Conservation (phyloP, 495 filamentous ascomycete species). For the Aspergillus nanangensis region DNA sequence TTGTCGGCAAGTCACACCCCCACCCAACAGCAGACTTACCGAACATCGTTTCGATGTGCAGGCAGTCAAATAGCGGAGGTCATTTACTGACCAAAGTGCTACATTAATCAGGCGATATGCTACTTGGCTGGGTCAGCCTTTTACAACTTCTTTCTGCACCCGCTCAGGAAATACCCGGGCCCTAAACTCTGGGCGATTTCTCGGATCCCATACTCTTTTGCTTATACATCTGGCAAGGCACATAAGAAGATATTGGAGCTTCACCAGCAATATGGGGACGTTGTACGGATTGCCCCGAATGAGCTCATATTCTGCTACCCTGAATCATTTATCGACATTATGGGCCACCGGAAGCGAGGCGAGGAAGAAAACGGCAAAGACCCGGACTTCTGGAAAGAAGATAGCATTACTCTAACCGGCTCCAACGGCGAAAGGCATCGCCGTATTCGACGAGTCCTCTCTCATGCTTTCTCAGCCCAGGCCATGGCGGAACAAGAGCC, state of each 20-base stretch:
- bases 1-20: too few relatives aligned
- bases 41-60: too few relatives aligned
- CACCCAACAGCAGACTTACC: too few relatives aligned
- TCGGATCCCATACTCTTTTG: background rate
- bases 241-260: background rate
- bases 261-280: background rate
- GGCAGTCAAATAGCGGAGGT: too few relatives aligned
- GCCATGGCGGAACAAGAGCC: background rate
- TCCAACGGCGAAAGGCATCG: background rate
- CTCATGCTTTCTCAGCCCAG: background rate
- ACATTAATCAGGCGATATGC: too few relatives aligned
- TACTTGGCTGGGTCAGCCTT: too few relatives aligned
- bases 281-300: background rate
- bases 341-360: too few relatives aligned
- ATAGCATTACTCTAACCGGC: background rate
- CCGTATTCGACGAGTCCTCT: background rate
- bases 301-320: conserved; percentile 1
- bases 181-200: background rate
- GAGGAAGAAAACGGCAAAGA: background rate
- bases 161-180: background rate
- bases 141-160: background rate
- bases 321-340: background rate
- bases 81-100: too few relatives aligned
- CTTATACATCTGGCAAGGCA: background rate
- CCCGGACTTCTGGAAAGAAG: background rate